Evolutionary conservation across 2,329 filamentous ascomycete species (phyloP), one percentile per base, ranked within the genome.

Genomic region (Coniosporium tulheliwenetii): DNA sequence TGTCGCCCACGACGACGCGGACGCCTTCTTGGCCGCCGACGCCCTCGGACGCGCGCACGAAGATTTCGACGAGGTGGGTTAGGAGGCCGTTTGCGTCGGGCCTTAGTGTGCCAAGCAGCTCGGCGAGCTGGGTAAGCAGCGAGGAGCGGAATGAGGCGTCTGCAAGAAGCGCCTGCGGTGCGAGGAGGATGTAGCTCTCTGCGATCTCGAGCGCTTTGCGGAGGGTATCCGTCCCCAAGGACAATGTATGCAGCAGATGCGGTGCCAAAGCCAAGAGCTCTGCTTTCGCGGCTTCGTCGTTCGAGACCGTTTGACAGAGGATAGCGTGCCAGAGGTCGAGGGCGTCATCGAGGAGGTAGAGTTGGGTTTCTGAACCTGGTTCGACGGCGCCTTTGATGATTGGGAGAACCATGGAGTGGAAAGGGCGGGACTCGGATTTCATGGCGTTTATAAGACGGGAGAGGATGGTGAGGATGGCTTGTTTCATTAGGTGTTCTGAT

Each of bases 401-500:
- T 0, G 89, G 87, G 13, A 94, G 64, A 49, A 95, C 82, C 40
- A 87, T 69, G 12, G 70, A 61, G 47, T 95, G 85, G 50, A 93
- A 94, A 13, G 78, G 72, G 45, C 79, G 72, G 4, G 85, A 91
- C 8, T 81, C 73, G 10, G 74, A 70, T 44, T 81, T 85, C 75
- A 96, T 83, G 1, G 87, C 82, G 54, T 78, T 78, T n/a, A 93
- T 83, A 10, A 98, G 69, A 2, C 85, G 80, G 1, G 84, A 72
- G 39, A 96, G 76, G 33, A 96, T 81, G 2, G 82, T 84, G 43
- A 96, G 72, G 40, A 96, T 86, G 1, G 85, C 79, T 60, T 95
- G 87, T 60, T 96, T 96, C 69, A 95, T 82, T 58, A 96, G 75
- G 60, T 86, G 85, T 52, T 91, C 84, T 44, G 93, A 81, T 1